Base-by-base conservation (phyloP, 1,284 basidiomycete species). In the Marasmius oreades region DNA sequence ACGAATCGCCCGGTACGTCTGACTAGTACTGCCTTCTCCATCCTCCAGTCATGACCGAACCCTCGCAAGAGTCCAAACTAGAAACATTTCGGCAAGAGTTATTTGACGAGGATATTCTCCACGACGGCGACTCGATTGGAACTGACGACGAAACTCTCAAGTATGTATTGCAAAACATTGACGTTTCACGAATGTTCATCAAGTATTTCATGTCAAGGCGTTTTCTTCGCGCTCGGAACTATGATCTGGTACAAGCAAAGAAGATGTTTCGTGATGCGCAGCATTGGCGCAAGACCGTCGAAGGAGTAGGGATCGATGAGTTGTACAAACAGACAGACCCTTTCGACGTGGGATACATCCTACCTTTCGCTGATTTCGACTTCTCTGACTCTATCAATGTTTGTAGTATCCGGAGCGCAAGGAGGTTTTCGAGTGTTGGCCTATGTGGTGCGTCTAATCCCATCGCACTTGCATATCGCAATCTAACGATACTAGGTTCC, bases 371-470 rank as follows among this genome's bases (percentile, higher is more conserved):
- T 28, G 11, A 23, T 11, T 36, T 51, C 16, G 39, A 10, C 22
- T 44, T 31, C 37, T 23, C 39, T 45, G n/a, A n/a, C n/a, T n/a
- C n/a, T 18, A 10, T 23, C 58, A 10, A 23, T 36, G 23, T 39
- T 43, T 42, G 20, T 61, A 89, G 87, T 89, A 84, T 64, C 85
- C 85, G 1, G 85, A 84, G 61, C 80, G 86, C 50, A 75, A 81
- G 53, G 75, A 78, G 3, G 80, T 90, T 12, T 88, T 88, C 62
- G 79, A 86, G 53, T 82, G 80, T 58, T 90, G 87, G 87, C 86
- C 86, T 4, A 79, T 89, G 71, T 88, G 73, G 72, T 62, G 44
- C 50, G 60, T 39, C 5, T 14, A 31, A 10, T 24, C n/a, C 18
- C 2, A 16, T 28, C 23, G 18, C 23, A 7, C 4, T 10, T 6